Percentiles rank a stretch among this genome's conserved stretches.
Conservation (phyloP, 1,139 yeast genomes). For the Entelexis sorbosivorans region DNA sequence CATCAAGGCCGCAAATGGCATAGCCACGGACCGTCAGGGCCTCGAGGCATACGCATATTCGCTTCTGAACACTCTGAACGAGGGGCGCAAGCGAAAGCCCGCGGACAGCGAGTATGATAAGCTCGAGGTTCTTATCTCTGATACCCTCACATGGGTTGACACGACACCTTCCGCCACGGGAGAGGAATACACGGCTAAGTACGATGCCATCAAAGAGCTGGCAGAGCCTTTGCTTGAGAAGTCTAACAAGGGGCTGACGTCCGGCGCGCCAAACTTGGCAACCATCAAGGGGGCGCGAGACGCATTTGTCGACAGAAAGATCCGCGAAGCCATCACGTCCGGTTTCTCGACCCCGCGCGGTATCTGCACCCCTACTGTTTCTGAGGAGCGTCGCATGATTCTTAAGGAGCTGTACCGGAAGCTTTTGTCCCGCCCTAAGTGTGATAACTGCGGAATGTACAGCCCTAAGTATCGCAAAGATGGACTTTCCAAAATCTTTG, state of each 20-base stretch:
- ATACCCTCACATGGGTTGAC: background rate
- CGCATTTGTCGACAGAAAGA: constrained; percentile 55
- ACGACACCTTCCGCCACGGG: constrained; percentile 11
- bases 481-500: constrained; percentile 87
- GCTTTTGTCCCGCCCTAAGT: constrained; percentile 64
- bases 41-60: constrained; percentile 16
- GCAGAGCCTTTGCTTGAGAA: background rate
- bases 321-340: constrained; percentile 63
- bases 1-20: constrained; percentile 8
- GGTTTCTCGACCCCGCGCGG: constrained; percentile 63
- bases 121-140: background rate
- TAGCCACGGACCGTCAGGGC: background rate
- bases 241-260: background rate
- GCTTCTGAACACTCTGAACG: constrained; percentile 19
- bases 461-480: constrained; percentile 92
- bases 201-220: background rate
- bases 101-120: background rate
- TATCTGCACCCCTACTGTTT: constrained; percentile 68
- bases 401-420: constrained; percentile 68
- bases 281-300: constrained; percentile 41
- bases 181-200: background rate
- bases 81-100: constrained; percentile 27
- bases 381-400: constrained; percentile 71
- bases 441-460: constrained; percentile 93
- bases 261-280: background rate